Base-by-base conservation (phyloP, 2,329 filamentous ascomycete genomes). In the Xylariaceae sp. region DNA sequence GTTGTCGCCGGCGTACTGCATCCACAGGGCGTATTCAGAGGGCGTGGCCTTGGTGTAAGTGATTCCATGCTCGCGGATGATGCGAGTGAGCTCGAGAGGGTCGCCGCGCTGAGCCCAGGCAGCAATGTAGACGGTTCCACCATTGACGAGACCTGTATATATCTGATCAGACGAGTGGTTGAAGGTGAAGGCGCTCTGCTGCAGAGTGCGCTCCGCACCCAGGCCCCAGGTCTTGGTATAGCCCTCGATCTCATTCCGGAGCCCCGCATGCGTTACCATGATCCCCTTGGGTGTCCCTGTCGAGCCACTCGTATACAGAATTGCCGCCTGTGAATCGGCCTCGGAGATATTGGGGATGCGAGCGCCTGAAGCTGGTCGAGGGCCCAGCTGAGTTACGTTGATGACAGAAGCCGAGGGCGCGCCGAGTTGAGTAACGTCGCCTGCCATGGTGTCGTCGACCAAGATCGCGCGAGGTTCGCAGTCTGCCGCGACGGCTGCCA, bases 111-210 rank as follows among this genome's bases (percentile, higher is more conserved):
- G 30, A 0, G 30, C 26, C 5, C 43, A 25, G 1, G 58, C 49
- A 0, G 55, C 59, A 3, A 70, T 43, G 14, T 56, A 44, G 1
- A 68, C 33, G 1, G 37, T 54, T 2, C 58, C 64, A 0, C 64
- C 64, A 17, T 52, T 53, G 8, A 43, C 40, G 4, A 67, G 44
- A 1, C 54, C 55, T 5, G 43, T 43, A 31, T 63, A 52, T 8
- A 57, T 55, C 40, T 68, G 60, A 3, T 43, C 40, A 1, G 61
- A 27, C 1, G 61, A 61, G 35, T 61, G 42, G 32, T 69, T 59
- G 39, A 68, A 68, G 3, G 53, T 52, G 23, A 53, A 53, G 0
- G 62, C 49, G 13, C 52, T 62, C 36, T 66, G 60, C 33, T 65
- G 61, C 2, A 67, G 46, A 1, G 60, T 49, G 1, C 38, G n/a